Evolutionary conservation across 495 filamentous ascomycete species (phyloP).

Genomic region (Cryomyces minteri): DNA sequence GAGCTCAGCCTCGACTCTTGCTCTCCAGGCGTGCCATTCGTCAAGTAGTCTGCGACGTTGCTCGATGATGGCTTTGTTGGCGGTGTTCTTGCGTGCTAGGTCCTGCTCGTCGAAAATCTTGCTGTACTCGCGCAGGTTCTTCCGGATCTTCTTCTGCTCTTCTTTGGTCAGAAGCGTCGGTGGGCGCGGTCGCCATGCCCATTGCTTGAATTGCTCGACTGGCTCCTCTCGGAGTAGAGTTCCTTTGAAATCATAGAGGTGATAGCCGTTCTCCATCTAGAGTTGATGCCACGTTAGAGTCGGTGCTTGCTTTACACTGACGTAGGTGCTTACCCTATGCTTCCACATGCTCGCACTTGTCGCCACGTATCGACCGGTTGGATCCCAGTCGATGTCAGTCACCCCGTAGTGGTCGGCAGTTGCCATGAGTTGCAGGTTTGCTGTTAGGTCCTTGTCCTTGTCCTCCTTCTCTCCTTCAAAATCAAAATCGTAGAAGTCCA

Average conservation of each 20-base stretch:
- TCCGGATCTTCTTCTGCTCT: conserved; percentile 92
- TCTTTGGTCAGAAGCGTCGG: conserved; percentile 75
- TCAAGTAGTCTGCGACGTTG: conserved; percentile 61
- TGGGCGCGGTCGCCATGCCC: conserved; percentile 83
- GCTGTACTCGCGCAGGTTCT: conserved; percentile 93
- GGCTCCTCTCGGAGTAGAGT: conserved; percentile 76
- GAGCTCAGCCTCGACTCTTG: conserved; percentile 52
- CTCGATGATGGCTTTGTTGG: conserved; percentile 86
- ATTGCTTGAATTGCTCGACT: conserved; percentile 95
- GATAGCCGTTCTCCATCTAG: conserved; percentile 98
- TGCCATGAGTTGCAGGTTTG: conserved; percentile 85
- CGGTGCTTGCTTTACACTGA: not conserved
- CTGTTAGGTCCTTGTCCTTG: conserved; percentile 80
- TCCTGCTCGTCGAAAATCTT: conserved; percentile 91
- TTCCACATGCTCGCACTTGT: conserved; percentile 89
- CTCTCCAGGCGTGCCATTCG: conserved; percentile 82
- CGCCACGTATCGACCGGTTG: conserved; percentile 82
- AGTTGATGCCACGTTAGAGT: not conserved
- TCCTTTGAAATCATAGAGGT: conserved; percentile 91
- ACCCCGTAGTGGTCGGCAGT: conserved; percentile 91
- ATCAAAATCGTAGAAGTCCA: conserved; percentile 95
- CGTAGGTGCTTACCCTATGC: conserved; percentile 50
- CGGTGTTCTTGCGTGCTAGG: conserved; percentile 72
- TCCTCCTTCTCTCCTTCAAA: conserved; percentile 93
- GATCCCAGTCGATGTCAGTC: conserved; percentile 96